These are phyloP conservation scores for Fusarium sp. DNA, from an alignment of 2,329 filamentous ascomycete genomes.

Conservation along the genomic window DNA sequence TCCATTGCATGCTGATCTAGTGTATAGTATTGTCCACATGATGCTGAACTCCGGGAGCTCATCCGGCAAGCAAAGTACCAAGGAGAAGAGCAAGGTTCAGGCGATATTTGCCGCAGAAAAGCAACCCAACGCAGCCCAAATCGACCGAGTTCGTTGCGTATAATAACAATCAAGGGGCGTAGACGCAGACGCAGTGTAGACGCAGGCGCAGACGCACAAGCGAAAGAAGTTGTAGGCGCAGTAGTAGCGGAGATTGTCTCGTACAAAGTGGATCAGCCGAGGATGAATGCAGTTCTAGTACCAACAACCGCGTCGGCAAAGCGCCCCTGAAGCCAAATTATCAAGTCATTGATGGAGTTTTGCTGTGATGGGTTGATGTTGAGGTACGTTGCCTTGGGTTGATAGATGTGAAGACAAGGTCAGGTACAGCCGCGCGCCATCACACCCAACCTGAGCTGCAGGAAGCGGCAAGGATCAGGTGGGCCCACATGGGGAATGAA, in stretches of 20 bases:
- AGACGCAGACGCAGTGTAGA: slow-evolving; percentile 23
- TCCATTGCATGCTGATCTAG: slow-evolving; percentile 40
- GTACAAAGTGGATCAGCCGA: slow-evolving; percentile 35
- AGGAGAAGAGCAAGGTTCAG: slow-evolving; percentile 30
- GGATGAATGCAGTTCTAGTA: slow-evolving; percentile 16
- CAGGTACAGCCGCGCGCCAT: slow-evolving; percentile 46
- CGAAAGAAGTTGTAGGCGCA: slow-evolving; percentile 28
- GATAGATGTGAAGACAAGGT: slow-evolving; percentile 31
- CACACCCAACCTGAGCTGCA: slow-evolving; percentile 37
- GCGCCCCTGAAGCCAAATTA: slow-evolving; percentile 25
- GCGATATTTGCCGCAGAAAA: slow-evolving; percentile 22
- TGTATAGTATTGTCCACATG: slow-evolving; percentile 33
- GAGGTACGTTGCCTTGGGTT: slow-evolving; percentile 31
- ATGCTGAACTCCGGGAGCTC: slow-evolving; percentile 34
- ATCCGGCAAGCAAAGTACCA: slow-evolving; percentile 33
- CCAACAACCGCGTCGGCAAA: slow-evolving; percentile 27
- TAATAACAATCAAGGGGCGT: slow-evolving; percentile 18
- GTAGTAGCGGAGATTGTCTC: slow-evolving; percentile 30
- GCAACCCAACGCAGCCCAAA: slow-evolving; percentile 20
- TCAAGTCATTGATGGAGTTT: slow-evolving; percentile 24
- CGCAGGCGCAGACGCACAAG: slow-evolving; percentile 24
- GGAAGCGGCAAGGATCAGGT: slow-evolving; percentile 32
- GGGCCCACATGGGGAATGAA: slow-evolving; percentile 35
- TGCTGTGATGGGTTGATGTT: slow-evolving; percentile 39
- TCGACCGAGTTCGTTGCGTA: background rate